These are phyloP conservation scores for Aureobasidium sp. DNA, from an alignment of 2,329 filamentous ascomycete genomes.

Conservation along the genomic window DNA sequence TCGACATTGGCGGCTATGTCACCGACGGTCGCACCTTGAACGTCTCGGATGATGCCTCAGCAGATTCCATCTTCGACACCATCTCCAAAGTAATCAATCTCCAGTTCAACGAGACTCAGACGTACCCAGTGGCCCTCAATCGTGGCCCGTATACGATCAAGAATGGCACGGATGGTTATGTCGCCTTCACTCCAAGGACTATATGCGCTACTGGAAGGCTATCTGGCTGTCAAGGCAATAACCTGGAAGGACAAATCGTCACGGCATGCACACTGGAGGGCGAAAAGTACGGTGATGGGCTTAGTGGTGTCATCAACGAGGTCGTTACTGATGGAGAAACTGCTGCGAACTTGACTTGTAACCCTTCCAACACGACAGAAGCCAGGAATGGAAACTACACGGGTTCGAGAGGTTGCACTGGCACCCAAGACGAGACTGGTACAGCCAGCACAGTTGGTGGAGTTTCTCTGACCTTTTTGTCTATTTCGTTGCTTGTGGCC, in stretches of 20 bases:
- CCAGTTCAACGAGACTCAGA: neutral
- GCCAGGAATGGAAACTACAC: neutral
- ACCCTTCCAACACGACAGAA: neutral
- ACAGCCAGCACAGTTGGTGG: neutral
- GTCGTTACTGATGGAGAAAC: neutral
- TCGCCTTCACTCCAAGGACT: neutral
- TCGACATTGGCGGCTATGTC: neutral
- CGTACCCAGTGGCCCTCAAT: neutral
- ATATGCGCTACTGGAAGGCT: neutral
- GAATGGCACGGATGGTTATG: neutral
- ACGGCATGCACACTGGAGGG: neutral
- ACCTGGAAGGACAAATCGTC: neutral
- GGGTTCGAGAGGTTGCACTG: neutral
- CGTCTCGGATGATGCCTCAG: neutral
- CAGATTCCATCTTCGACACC: neutral
- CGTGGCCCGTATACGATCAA: neutral
- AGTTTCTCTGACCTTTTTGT: too few relatives aligned
- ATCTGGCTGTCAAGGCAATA: neutral
- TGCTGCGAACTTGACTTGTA: neutral
- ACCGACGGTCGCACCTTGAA: neutral
- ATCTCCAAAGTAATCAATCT: neutral
- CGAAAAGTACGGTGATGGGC: neutral
- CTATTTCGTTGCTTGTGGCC: neutral
- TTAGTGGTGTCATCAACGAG: neutral
- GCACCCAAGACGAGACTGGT: neutral